phyloP scores from a whole-genome alignment of 179 eudicot genomes.

The Actinidia arguta region DNA sequence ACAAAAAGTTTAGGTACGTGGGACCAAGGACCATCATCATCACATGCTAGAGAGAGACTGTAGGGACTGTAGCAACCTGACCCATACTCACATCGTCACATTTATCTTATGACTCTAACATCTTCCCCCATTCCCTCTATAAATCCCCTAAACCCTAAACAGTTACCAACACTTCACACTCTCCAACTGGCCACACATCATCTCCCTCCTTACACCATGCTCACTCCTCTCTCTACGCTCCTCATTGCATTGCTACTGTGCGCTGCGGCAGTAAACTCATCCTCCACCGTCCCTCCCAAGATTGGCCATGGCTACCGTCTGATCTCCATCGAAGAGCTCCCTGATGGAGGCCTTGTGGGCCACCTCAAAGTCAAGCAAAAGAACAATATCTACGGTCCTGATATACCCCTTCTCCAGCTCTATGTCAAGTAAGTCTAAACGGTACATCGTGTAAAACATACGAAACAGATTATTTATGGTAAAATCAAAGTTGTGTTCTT shows the following conservation, averaged over 20 bases:
- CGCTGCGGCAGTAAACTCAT: constrained; percentile 6
- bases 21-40: no score
- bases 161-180: neutral
- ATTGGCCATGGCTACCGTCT: constrained; percentile 91
- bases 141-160: neutral
- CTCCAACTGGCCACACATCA: neutral
- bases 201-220: constrained; percentile 20
- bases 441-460: no score
- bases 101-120: neutral
- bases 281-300: constrained; percentile 43
- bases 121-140: neutral
- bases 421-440: constrained; percentile 68
- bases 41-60: no score
- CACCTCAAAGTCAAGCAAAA: constrained; percentile 71
- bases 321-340: constrained; percentile 69
- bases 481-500: no score
- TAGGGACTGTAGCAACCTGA: neutral
- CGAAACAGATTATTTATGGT: no score
- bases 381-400: constrained; percentile 75
- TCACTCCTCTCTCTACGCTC: neutral
- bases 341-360: constrained; percentile 82
- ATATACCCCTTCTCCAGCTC: constrained; percentile 78
- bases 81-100: constrained; percentile 15
- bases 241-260: constrained; percentile 4
- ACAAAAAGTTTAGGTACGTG: no score